Evolutionary conservation across 768 basidiomycete species (phyloP).

Genomic region (Agaricus sinodeliciosus): DNA sequence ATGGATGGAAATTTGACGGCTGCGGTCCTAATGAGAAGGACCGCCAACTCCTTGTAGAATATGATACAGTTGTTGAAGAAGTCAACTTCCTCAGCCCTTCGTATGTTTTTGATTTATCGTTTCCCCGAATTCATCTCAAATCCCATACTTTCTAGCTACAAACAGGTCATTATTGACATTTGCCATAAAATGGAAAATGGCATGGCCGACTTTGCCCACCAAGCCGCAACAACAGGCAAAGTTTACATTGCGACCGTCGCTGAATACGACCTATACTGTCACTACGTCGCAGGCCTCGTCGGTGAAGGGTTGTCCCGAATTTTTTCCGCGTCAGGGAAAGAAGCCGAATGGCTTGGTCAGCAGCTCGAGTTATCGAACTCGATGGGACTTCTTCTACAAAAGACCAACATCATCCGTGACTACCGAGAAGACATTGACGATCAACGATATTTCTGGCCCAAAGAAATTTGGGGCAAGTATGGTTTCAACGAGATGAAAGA

Average conservation of each 20-base stretch:
- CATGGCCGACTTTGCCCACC: slow-evolving; percentile 94
- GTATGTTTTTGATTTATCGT: slow-evolving; percentile 33
- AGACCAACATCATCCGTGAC: slow-evolving; percentile 97
- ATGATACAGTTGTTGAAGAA: slow-evolving; percentile 75
- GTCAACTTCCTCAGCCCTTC: slow-evolving; percentile 57
- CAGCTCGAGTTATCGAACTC: slow-evolving; percentile 89
- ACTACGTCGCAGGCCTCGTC: slow-evolving; percentile 96
- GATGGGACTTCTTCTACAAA: slow-evolving; percentile 94
- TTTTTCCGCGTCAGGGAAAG: slow-evolving; percentile 82
- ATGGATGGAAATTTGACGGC: slow-evolving; percentile 83
- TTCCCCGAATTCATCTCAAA: slow-evolving; percentile 2
- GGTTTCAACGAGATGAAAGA: slow-evolving; percentile 71
- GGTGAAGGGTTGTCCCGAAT: slow-evolving; percentile 91
- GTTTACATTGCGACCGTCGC: slow-evolving; percentile 68
- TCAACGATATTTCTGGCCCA: slow-evolving; percentile 88
- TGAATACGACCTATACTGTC: slow-evolving; percentile 97
- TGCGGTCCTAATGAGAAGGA: slow-evolving; percentile 87
- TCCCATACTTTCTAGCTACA: slow-evolving; percentile 42
- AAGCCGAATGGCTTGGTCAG: slow-evolving; percentile 61
- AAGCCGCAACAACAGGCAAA: slow-evolving; percentile 62
- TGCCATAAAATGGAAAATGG: slow-evolving; percentile 83
- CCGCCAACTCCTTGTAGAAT: slow-evolving; percentile 76
- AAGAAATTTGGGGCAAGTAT: slow-evolving; percentile 81
- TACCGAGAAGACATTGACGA: slow-evolving; percentile 87
- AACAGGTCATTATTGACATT: slow-evolving; percentile 76